Evolutionary conservation across 805 yeast genomes (phyloP).

Genomic region (Metschnikowia arizonensis): DNA sequence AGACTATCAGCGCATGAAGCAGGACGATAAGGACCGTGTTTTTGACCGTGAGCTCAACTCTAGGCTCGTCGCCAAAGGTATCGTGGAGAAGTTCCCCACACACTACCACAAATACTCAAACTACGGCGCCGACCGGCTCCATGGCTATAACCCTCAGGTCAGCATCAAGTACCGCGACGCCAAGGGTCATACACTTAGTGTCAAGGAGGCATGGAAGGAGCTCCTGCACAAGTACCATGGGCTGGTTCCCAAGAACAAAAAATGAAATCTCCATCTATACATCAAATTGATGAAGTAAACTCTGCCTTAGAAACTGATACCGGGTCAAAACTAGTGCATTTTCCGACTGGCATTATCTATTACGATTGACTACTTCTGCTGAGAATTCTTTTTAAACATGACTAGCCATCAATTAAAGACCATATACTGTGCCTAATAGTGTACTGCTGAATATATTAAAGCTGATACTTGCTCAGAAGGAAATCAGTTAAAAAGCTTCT

Average conservation of each 20-base stretch:
- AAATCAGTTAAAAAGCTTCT: too few species aligned
- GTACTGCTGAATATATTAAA: too few species aligned
- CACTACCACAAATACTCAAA: conserved; percentile 9
- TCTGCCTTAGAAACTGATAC: too few species aligned
- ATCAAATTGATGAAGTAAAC: too few species aligned
- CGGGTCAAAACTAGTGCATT: too few species aligned
- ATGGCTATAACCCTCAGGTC: conserved; percentile 45
- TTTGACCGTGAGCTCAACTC: conserved; percentile 30
- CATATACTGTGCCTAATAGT: too few species aligned
- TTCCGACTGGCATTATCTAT: too few species aligned
- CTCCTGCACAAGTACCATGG: conserved; percentile 81
- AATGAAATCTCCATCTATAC: too few species aligned
- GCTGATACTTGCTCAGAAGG: too few species aligned
- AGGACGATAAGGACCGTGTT: conserved; percentile 26
- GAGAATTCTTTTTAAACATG: too few species aligned
- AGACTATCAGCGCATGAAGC: conserved; percentile 23
- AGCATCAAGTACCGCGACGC: conserved; percentile 60
- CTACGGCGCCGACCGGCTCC: conserved; percentile 15
- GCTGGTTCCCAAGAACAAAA: conserved; percentile 25
- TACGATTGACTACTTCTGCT: too few species aligned
- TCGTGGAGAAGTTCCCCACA: conserved; percentile 18
- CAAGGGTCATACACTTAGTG: conserved; percentile 51
- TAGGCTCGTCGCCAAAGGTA: conserved; percentile 24
- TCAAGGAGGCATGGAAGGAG: conserved; percentile 73
- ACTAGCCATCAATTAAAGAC: too few species aligned